These are phyloP conservation scores for Marasmius fiardii DNA, from an alignment of 1,284 basidiomycete genomes.

Conservation along the genomic window DNA sequence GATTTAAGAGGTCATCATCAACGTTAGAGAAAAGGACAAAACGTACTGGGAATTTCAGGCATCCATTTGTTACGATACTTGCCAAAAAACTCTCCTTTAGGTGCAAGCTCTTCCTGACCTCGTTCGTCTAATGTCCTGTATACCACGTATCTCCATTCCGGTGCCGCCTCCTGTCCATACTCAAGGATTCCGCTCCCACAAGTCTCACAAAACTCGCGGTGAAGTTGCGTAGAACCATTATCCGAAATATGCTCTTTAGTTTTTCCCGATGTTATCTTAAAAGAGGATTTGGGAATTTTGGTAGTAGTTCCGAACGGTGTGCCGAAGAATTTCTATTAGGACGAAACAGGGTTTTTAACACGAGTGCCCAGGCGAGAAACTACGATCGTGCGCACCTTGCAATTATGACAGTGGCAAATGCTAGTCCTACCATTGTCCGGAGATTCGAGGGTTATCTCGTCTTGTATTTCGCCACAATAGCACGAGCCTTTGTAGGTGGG, in stretches of 20 bases:
- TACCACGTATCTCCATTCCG: conserved; percentile 5
- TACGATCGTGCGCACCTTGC: conserved; percentile 3
- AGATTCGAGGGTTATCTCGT: conserved; percentile 14
- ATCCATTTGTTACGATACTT: conserved; percentile 5
- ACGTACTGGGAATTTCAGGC: conserved; percentile 6
- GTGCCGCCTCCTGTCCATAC: conserved; percentile 2
- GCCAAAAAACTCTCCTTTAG: conserved; percentile 7
- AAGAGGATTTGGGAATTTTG: conserved; percentile 1
- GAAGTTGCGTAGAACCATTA: conserved; percentile 4
- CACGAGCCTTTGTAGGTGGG: conserved; percentile 12
- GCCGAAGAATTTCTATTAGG: conserved; percentile 2
- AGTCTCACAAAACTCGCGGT: conserved; percentile 2
- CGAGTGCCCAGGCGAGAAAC: neutral
- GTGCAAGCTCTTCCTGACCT: conserved; percentile 6
- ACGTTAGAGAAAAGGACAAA: too few relatives aligned
- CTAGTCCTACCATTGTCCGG: conserved; percentile 18
- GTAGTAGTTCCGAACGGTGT: conserved; percentile 4
- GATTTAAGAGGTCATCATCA: neutral
- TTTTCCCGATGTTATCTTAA: conserved; percentile 1
- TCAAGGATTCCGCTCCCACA: conserved; percentile 7
- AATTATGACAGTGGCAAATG: conserved; percentile 14
- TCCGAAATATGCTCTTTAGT: conserved; percentile 3
- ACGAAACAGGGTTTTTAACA: too few relatives aligned
- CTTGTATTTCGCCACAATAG: conserved; percentile 16
- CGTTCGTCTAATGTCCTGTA: conserved; percentile 2